phyloP scores from a whole-genome alignment of 2,329 filamentous ascomycete genomes.

The Exophiala alcalophila region DNA sequence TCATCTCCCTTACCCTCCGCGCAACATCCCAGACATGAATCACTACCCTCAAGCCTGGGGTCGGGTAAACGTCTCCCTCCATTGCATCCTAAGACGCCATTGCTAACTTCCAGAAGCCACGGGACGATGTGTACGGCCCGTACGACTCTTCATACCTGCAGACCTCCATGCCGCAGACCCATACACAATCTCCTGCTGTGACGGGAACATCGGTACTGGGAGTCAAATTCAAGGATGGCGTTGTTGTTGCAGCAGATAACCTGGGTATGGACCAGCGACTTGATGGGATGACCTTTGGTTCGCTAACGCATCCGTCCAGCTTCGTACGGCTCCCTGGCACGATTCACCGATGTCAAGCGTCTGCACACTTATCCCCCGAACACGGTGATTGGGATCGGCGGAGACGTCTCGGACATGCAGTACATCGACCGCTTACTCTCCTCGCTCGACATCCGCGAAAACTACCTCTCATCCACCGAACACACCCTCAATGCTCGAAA shows the following conservation, averaged over 20 bases:
- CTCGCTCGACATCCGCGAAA: slow-evolving; percentile 82
- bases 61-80: slow-evolving; percentile 51
- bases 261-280: slow-evolving; percentile 59
- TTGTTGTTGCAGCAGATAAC: slow-evolving; percentile 96
- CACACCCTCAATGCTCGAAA: slow-evolving; percentile 78
- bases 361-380: slow-evolving; percentile 82
- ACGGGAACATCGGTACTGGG: slow-evolving; percentile 94
- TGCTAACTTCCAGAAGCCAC: slow-evolving; percentile 62
- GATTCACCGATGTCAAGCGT: slow-evolving; percentile 95
- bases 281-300: slow-evolving; percentile 1
- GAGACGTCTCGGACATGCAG: slow-evolving; percentile 99
- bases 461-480: slow-evolving; percentile 61
- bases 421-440: slow-evolving; percentile 88
- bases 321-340: slow-evolving; percentile 93
- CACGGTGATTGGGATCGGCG: slow-evolving; percentile 87
- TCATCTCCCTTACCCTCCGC: too few relatives aligned
- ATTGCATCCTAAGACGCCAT: slow-evolving; percentile 6
- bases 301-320: slow-evolving; percentile 52
- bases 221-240: slow-evolving; percentile 93
- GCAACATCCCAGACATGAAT: too few relatives aligned
- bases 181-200: slow-evolving; percentile 89
- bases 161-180: slow-evolving; percentile 66
- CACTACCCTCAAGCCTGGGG: slow-evolving; percentile 65
- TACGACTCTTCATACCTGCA: slow-evolving; percentile 88
- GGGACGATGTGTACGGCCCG: slow-evolving; percentile 93